Base-by-base conservation (phyloP, 2,329 filamentous ascomycete species). In the Teratosphaeria nubilosa region DNA sequence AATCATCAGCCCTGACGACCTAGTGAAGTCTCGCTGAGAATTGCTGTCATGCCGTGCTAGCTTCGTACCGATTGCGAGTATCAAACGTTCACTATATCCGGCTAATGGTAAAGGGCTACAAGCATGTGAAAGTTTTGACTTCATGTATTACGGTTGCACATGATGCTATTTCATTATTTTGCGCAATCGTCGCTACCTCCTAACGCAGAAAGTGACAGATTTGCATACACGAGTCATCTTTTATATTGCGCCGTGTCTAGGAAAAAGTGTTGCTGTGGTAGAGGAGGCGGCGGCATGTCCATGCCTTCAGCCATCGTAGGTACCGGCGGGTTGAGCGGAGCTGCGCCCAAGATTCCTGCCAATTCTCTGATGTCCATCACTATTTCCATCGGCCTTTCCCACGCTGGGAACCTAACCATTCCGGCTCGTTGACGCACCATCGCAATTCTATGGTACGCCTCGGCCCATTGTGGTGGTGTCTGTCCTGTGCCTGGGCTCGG, bases 291-390 rank as follows among this genome's bases (percentile, higher is more conserved):
- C n/a, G 41, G n/a, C 41, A 48, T 48, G n/a, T 48, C 5, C 41
- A 48, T 48, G 5, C n/a, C 41, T 5, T 48, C 5, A 16, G n/a
- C 16, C 13, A 45, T 20, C 37, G n/a, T 20, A 48, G 41, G 41
- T 22, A 16, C 41, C 20, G n/a, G 16, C 41, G n/a, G 9, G 41
- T 48, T 10, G 20, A 48, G 41, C 41, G 41, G 41, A 22, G 16
- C 41, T 20, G 51, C 51, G 30, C 59, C 52, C 55, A 64, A 20
- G 34, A 54, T 7, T 24, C 55, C 58, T 4, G 64, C 74, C 60
- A 73, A 73, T 57, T 76, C 74, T 58, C 74, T 68, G 58, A 77
- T 59, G 65, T 78, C 75, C 31, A 69, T 58, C 16, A 76, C 72
- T 37, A 77, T 63, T 37, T 73, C 65, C 30, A 70, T 69, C 1